Base-by-base conservation (phyloP, 176 grass and related monocot genomes). In the Eleusine indica region DNA sequence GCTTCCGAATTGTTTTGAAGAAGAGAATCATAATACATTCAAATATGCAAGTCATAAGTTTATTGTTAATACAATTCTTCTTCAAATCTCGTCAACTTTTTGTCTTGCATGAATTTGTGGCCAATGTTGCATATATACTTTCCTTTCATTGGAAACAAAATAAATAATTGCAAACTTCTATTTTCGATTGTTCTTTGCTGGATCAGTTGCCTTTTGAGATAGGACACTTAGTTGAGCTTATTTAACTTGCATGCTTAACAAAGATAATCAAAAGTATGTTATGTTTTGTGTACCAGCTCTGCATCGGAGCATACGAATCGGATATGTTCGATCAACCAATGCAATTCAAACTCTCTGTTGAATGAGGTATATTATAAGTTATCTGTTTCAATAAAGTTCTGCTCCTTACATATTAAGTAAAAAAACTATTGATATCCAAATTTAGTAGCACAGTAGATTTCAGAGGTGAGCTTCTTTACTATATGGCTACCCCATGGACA, bases 321-420 rank as follows among this genome's bases (percentile, higher is more conserved):
- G 74, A 96, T 96, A 85, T 99, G 93, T 85, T 99, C 96, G 4
- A 99, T 99, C 80, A 99, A 87, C 66, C 89, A 90, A 37, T 99
- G 96, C 82, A 86, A 94, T 90, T 90, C 96, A 49, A 89, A 89
- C 70, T 99, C 96, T 86, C 93, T 99, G 54, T 86, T 96, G 75
- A 99, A 96, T 77, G 87, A 99, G 96, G 96, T 99, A 93, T 66
- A 72, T 35, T 52, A 62, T 63, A 60, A 21, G 43, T 83, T 68
- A 35, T 80, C 6, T 69, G 11, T 64, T 67, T 78, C 60, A 37
- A 48, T 29, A 46, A 69, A 49, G 16, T 78, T 73, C 39, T 83
- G 70, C 82, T 70, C 2, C 39, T 57, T 42, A 78, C 73, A 87
- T 76, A 71, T 76, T 54, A 66, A 83, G 14, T 83, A 69, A 47